phyloP scores from a whole-genome alignment of 768 basidiomycete genomes.

The Podaxis rugospora region DNA sequence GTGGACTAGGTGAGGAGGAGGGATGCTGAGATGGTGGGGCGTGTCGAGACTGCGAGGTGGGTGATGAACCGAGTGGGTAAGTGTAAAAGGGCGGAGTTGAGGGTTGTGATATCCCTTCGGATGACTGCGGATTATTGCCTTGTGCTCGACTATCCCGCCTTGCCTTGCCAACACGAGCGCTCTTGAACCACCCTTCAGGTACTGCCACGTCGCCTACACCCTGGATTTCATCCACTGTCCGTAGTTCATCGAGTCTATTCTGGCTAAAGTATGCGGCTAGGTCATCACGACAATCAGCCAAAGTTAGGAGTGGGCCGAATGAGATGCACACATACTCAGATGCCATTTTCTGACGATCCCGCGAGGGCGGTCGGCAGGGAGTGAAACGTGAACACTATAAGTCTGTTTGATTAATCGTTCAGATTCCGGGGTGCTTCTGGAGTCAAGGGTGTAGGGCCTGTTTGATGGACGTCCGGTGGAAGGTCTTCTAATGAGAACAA shows the following conservation, averaged over 20 bases:
- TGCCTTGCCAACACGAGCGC: constrained; percentile 67
- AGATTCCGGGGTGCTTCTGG: constrained; percentile 41
- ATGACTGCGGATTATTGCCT: constrained; percentile 28
- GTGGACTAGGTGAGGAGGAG: constrained; percentile 24
- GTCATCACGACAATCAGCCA: constrained; percentile 23
- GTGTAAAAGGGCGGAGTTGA: constrained; percentile 20
- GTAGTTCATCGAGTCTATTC: constrained; percentile 63
- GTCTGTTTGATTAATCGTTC: constrained; percentile 80
- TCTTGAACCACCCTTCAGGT: constrained; percentile 76
- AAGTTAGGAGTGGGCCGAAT: constrained; percentile 3
- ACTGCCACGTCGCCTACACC: constrained; percentile 62
- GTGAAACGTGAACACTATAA: constrained; percentile 73
- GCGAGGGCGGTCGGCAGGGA: constrained; percentile 47
- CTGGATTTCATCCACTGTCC: constrained; percentile 67
- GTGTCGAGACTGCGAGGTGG: constrained; percentile 21
- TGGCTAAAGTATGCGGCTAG: constrained; percentile 84
- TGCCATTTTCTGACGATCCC: constrained; percentile 75
- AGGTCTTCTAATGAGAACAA: constrained; percentile 18
- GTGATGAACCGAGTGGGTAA: constrained; percentile 12
- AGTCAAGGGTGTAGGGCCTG: constrained; percentile 29
- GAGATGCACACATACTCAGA: constrained; percentile 50
- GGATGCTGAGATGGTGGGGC: constrained; percentile 20
- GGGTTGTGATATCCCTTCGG: constrained; percentile 22
- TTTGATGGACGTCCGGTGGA: constrained; percentile 19
- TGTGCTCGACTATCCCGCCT: constrained; percentile 44